Conservation (phyloP, 768 basidiomycete species). For the Pulveroboletus sp. region DNA sequence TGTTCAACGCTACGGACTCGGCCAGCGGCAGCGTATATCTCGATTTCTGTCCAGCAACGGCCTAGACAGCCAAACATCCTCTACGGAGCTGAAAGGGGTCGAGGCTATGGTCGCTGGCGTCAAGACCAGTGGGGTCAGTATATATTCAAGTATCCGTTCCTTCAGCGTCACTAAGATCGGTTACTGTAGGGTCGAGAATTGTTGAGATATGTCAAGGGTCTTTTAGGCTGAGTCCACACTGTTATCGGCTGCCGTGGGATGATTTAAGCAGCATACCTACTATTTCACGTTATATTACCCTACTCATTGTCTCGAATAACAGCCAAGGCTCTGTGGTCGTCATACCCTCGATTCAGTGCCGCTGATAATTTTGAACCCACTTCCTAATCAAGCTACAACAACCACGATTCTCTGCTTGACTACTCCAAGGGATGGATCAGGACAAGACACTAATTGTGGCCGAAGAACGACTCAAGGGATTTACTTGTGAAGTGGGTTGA, state of each 20-base stretch:
- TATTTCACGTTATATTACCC: background rate
- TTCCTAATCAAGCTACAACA: background rate
- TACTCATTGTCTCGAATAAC: background rate
- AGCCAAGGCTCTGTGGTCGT: background rate
- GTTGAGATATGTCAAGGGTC: constrained; percentile 64
- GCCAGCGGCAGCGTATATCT: constrained; percentile 45
- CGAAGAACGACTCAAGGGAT: background rate
- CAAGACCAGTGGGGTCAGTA: constrained; percentile 67
- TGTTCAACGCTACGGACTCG: constrained; percentile 60
- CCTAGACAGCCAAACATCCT: constrained; percentile 31
- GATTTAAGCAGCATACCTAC: background rate
- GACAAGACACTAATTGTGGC: background rate
- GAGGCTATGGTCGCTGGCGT: constrained; percentile 75
- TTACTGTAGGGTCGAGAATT: constrained; percentile 58
- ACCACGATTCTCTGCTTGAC: background rate
- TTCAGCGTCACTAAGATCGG: constrained; percentile 6
- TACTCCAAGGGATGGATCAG: background rate
- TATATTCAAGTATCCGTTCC: background rate
- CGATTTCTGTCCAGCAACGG: constrained; percentile 25
- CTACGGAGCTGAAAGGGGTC: constrained; percentile 42
- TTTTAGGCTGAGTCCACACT: constrained; percentile 46
- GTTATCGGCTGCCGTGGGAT: background rate
- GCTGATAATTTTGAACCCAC: background rate
- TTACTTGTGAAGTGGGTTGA: background rate
- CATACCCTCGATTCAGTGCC: background rate